Percentiles rank a stretch among this genome's conserved stretches.
Conservation (phyloP, 2,329 filamentous ascomycete genomes). For the Cadophora luteo-olivacea region DNA sequence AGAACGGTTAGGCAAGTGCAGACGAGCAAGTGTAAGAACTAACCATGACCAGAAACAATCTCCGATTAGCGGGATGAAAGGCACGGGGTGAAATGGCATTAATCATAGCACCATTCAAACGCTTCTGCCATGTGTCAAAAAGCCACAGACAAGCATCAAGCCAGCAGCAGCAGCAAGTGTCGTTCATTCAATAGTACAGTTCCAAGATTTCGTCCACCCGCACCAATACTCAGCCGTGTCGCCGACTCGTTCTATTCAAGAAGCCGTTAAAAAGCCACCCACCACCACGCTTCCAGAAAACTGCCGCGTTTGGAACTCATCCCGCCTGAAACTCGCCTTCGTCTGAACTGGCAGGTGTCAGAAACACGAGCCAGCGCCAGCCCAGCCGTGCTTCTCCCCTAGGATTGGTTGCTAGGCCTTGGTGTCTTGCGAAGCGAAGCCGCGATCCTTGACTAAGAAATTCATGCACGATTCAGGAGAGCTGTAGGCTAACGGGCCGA, state of each 20-base stretch:
- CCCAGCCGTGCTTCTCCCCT: not conserved
- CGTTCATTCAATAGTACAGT: not conserved
- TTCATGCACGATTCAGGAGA: slow-evolving; percentile 10
- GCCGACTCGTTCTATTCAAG: not conserved
- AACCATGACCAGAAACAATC: not conserved
- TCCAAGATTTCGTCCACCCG: not conserved
- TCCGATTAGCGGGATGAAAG: not conserved
- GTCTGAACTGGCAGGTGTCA: slow-evolving; percentile 10
- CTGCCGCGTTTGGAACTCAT: not conserved
- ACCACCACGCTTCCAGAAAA: not conserved
- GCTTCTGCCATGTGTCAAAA: not conserved
- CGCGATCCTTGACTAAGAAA: no score
- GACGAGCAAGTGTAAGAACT: not conserved
- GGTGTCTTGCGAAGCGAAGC: no score
- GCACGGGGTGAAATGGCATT: not conserved
- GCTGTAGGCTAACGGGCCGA: not conserved
- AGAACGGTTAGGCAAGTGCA: not conserved
- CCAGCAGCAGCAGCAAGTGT: no score
- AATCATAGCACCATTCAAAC: not conserved
- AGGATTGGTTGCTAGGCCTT: no score
- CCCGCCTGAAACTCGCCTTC: slow-evolving; percentile 3
- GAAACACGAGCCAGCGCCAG: not conserved
- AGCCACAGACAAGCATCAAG: not conserved
- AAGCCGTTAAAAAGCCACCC: not conserved
- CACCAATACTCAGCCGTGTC: not conserved